phyloP scores from a whole-genome alignment of 257 asterid genomes.

The Solanum phureja region DNA sequence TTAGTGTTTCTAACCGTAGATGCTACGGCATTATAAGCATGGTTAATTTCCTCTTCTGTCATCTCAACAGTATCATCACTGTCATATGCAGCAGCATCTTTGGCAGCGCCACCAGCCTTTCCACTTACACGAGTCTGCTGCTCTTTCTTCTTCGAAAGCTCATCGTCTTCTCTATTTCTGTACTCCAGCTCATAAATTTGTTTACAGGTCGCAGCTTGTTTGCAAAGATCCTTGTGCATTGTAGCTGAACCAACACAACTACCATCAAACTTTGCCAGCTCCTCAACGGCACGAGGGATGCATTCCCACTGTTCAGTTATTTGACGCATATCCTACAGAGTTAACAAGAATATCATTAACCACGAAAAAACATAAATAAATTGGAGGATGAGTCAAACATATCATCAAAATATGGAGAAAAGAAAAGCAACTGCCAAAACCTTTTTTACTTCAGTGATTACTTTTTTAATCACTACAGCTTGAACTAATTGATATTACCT shows the following conservation, averaged over 20 bases:
- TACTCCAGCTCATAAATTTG: slow-evolving; percentile 65
- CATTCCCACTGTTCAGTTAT: slow-evolving; percentile 76
- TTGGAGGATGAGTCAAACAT: neutral
- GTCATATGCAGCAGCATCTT: slow-evolving; percentile 28
- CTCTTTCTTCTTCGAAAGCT: slow-evolving; percentile 11
- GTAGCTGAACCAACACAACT: slow-evolving; percentile 5
- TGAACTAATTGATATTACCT: neutral
- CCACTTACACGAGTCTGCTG: slow-evolving; percentile 9
- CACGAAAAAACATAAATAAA: neutral
- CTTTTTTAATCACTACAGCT: neutral
- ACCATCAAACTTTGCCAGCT: slow-evolving; percentile 42
- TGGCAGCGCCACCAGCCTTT: slow-evolving; percentile 6
- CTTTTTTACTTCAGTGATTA: neutral
- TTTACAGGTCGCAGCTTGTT: slow-evolving; percentile 56
- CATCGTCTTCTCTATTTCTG: slow-evolving; percentile 33
- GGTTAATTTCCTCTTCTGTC: slow-evolving; percentile 92
- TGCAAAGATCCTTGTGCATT: slow-evolving; percentile 38
- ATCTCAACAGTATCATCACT: slow-evolving; percentile 87
- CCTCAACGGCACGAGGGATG: slow-evolving; percentile 71
- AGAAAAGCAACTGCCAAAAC: neutral
- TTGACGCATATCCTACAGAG: slow-evolving; percentile 35
- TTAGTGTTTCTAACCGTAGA: neutral
- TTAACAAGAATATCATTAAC: neutral
- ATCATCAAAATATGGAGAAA: neutral
- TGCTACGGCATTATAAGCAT: slow-evolving; percentile 44